Evolutionary conservation across 2,329 filamentous ascomycete genomes (phyloP).

Genomic region (Monosporascus cannonballus): DNA sequence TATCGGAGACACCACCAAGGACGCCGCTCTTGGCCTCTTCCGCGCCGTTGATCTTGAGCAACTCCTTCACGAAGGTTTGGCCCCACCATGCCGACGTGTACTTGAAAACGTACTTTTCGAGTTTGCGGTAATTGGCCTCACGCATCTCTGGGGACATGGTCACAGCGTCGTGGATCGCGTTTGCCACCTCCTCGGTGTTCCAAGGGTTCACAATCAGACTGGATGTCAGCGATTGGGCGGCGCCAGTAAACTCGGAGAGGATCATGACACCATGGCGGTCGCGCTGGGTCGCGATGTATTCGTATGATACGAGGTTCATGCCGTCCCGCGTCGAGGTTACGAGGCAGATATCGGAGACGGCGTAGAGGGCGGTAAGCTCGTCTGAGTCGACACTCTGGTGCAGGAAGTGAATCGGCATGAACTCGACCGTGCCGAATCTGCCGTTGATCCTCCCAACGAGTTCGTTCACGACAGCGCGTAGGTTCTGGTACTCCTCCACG

Average conservation of each 20-base stretch:
- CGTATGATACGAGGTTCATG: constrained; percentile 98
- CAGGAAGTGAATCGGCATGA: constrained; percentile 98
- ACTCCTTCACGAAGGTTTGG: constrained; percentile 81
- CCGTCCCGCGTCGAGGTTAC: constrained; percentile 95
- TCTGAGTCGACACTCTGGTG: constrained; percentile 95
- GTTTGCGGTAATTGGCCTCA: constrained; percentile 79
- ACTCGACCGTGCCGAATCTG: constrained; percentile 93
- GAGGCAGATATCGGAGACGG: constrained; percentile 84
- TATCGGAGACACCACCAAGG: too few species aligned
- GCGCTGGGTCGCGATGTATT: constrained; percentile 92
- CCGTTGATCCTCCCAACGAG: constrained; percentile 95
- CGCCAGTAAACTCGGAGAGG: constrained; percentile 92
- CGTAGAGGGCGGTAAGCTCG: constrained; percentile 89
- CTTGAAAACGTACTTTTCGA: constrained; percentile 93
- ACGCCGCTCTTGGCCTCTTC: too few species aligned
- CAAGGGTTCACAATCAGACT: constrained; percentile 95
- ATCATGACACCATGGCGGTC: constrained; percentile 91
- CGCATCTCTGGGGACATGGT: constrained; percentile 91
- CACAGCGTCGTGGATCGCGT: constrained; percentile 91
- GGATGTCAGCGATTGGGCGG: constrained; percentile 89
- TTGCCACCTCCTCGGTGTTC: constrained; percentile 94
- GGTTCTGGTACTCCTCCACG: constrained; percentile 96
- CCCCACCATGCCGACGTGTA: constrained; percentile 99
- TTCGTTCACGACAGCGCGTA: constrained; percentile 93
- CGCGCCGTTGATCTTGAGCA: constrained; percentile 45